Conservation (phyloP, 345 rosid genomes). For the Aurinia saxatilis region DNA sequence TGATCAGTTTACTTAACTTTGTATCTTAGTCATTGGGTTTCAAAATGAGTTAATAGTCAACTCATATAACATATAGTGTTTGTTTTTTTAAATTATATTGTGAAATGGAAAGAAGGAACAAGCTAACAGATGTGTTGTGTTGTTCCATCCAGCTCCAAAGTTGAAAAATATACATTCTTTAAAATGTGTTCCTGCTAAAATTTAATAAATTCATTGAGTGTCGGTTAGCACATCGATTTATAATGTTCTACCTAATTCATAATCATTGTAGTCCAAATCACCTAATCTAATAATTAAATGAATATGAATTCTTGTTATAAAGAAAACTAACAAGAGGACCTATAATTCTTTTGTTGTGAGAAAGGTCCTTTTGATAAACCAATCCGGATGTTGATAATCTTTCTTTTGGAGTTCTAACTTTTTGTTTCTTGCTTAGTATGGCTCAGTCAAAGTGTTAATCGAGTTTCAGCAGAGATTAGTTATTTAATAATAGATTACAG, state of each 20-base stretch:
- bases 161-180: neutral
- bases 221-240: too few relatives aligned
- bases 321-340: neutral
- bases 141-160: neutral
- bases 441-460: too few relatives aligned
- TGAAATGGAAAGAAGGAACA: neutral
- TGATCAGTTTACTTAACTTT: neutral
- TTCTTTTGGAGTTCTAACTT: neutral
- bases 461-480: too few relatives aligned
- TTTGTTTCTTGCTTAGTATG: neutral
- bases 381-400: neutral
- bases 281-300: neutral
- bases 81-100: too few relatives aligned
- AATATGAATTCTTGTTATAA: neutral
- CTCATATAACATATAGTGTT: too few relatives aligned
- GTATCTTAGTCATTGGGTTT: too few relatives aligned
- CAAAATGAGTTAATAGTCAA: neutral
- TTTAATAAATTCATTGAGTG: neutral
- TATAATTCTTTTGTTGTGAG: too few relatives aligned
- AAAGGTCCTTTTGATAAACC: neutral
- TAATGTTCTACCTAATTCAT: neutral
- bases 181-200: neutral
- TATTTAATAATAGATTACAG: too few relatives aligned
- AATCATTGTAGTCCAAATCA: slow-evolving; percentile 2
- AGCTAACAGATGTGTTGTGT: neutral